A percentile compares a stretch with the other conserved stretches of the same genome.
phyloP scores from a whole-genome alignment of 176 grass and related monocot genomes.

The Carex scoparia region DNA sequence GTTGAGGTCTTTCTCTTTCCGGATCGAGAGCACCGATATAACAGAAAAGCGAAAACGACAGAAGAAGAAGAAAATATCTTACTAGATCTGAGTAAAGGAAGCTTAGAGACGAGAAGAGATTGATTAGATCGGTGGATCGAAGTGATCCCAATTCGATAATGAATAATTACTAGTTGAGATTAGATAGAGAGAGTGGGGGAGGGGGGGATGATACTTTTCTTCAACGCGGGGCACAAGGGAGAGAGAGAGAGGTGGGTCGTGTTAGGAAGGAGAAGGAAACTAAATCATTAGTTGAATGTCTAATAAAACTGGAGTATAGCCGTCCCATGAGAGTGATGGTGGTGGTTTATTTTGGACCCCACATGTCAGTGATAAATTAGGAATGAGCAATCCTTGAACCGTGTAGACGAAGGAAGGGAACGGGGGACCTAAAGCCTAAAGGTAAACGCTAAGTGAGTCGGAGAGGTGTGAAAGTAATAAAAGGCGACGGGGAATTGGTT shows the following conservation, averaged over 20 bases:
- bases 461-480: conserved; percentile 14
- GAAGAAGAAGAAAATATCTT: background rate
- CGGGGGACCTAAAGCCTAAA: background rate
- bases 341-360: background rate
- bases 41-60: background rate
- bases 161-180: conserved; percentile 7
- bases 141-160: background rate
- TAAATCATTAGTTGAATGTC: background rate
- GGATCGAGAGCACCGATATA: background rate
- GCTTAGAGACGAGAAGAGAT: background rate
- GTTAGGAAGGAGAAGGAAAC: conserved; percentile 15
- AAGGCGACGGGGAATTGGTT: background rate
- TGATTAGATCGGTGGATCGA: conserved; percentile 15
- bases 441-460: background rate
- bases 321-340: background rate
- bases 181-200: background rate
- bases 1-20: conserved; percentile 3
- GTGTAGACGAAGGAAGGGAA: background rate
- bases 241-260: conserved; percentile 3
- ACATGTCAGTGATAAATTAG: background rate
- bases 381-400: background rate
- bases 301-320: background rate
- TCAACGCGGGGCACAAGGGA: conserved; percentile 13
- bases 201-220: background rate
- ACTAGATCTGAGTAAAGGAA: conserved; percentile 7